Percentiles rank a stretch among this genome's conserved stretches.
Evolutionary conservation across 805 yeast species (phyloP).

Genomic region (Lipomyces sp.): DNA sequence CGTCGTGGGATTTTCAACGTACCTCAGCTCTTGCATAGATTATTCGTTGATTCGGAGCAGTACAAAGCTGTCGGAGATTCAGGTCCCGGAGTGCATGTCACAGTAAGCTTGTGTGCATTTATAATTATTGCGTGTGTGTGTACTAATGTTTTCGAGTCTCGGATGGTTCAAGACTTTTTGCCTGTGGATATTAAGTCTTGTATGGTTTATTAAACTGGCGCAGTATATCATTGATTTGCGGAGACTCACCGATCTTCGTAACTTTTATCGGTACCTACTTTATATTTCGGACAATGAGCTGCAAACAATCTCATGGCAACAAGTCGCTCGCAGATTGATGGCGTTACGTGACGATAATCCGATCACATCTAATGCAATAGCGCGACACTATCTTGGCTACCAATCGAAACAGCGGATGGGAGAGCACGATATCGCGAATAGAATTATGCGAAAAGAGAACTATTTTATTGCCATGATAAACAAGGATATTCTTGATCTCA

Average conservation of each 20-base stretch:
- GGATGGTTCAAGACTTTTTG: constrained; percentile 55
- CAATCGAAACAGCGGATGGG: constrained; percentile 74
- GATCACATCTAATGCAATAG: constrained; percentile 51
- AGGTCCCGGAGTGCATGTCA: constrained; percentile 55
- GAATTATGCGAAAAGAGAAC: constrained; percentile 94
- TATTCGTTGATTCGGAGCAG: constrained; percentile 52
- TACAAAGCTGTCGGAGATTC: constrained; percentile 49
- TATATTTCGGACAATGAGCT: constrained; percentile 75
- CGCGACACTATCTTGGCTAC: constrained; percentile 36
- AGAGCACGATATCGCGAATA: constrained; percentile 92
- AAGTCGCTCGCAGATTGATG: constrained; percentile 76
- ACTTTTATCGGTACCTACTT: constrained; percentile 74
- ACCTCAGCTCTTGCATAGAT: constrained; percentile 81
- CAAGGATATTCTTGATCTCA: constrained; percentile 70
- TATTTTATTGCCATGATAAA: constrained; percentile 89
- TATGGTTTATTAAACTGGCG: constrained; percentile 48
- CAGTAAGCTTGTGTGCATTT: constrained; percentile 31
- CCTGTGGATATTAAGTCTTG: constrained; percentile 61
- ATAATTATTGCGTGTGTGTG: too few species aligned
- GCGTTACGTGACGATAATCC: constrained; percentile 80
- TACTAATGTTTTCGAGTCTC: constrained; percentile 17
- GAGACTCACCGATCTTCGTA: constrained; percentile 71
- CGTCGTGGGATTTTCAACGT: constrained; percentile 77
- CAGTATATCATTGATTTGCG: constrained; percentile 63
- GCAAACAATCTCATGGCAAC: constrained; percentile 92